These are phyloP conservation scores for Schizophyllum amplum DNA, from an alignment of 1,284 basidiomycete genomes.

Conservation along the genomic window DNA sequence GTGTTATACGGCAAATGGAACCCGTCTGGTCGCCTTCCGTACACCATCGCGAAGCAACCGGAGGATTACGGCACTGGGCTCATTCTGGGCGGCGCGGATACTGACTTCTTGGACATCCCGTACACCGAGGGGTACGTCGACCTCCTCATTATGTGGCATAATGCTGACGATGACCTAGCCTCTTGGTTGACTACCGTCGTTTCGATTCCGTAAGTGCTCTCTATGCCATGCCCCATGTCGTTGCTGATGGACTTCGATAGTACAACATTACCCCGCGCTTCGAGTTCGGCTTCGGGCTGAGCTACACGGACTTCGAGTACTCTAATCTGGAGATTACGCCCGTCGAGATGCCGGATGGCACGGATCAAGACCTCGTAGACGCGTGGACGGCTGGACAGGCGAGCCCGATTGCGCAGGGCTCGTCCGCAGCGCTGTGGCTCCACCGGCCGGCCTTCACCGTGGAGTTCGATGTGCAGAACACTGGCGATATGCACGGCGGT, in stretches of 20 bases:
- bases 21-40: constrained; percentile 47
- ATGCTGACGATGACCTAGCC: neutral
- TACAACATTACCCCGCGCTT: constrained; percentile 50
- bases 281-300: constrained; percentile 81
- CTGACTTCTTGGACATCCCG: constrained; percentile 42
- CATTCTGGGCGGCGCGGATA: constrained; percentile 29
- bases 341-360: constrained; percentile 24
- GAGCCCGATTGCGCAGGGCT: constrained; percentile 38
- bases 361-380: constrained; percentile 29
- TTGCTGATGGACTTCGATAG: neutral
- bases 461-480: constrained; percentile 52
- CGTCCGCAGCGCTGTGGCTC: constrained; percentile 52
- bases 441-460: constrained; percentile 55
- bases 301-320: constrained; percentile 77
- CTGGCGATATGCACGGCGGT: constrained; percentile 43
- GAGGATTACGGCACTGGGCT: constrained; percentile 63
- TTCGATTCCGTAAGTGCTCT: too few species aligned
- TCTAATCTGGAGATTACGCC: constrained; percentile 38
- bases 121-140: constrained; percentile 53
- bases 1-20: constrained; percentile 42
- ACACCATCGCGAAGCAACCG: constrained; percentile 64
- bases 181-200: constrained; percentile 50
- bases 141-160: neutral
- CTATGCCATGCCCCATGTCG: neutral
- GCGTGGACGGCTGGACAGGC: constrained; percentile 50